A percentile compares a stretch with the other conserved stretches of the same genome.
Evolutionary conservation across 176 grass and related monocot genomes (phyloP).

Genomic region (Aechmea fasciata): DNA sequence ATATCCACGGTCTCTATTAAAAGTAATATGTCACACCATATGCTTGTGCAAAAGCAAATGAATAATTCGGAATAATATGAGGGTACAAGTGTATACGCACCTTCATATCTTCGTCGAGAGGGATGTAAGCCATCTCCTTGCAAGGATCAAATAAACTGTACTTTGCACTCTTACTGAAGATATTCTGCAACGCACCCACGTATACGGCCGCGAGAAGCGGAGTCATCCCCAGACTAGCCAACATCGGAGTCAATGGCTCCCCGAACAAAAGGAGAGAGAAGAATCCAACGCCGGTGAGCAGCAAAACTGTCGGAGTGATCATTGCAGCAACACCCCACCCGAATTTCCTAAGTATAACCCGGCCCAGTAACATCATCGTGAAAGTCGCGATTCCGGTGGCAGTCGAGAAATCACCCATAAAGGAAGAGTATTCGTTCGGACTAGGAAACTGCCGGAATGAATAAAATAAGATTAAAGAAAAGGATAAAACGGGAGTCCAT

Average conservation of each 20-base stretch:
- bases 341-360: constrained; percentile 56
- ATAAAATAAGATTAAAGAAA: constrained; percentile 5
- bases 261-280: constrained; percentile 78
- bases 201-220: constrained; percentile 81
- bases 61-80: not conserved
- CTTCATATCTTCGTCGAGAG: constrained; percentile 91
- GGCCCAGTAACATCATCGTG: constrained; percentile 76
- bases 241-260: constrained; percentile 49
- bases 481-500: not conserved
- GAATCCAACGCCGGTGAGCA: constrained; percentile 71
- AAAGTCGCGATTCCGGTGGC: constrained; percentile 80
- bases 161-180: constrained; percentile 94
- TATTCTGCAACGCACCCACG: constrained; percentile 79
- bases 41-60: not conserved
- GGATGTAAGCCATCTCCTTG: constrained; percentile 97
- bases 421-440: constrained; percentile 78
- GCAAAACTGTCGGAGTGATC: constrained; percentile 74
- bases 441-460: constrained; percentile 62
- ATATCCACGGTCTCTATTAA: too few relatives aligned
- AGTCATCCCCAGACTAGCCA: constrained; percentile 56
- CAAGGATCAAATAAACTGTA: constrained; percentile 94
- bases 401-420: constrained; percentile 89
- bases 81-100: constrained; percentile 18
- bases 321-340: constrained; percentile 78
- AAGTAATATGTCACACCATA: too few relatives aligned